These are phyloP conservation scores for Geotrichum klebahnii DNA, from an alignment of 1,139 yeast species.

Conservation along the genomic window DNA sequence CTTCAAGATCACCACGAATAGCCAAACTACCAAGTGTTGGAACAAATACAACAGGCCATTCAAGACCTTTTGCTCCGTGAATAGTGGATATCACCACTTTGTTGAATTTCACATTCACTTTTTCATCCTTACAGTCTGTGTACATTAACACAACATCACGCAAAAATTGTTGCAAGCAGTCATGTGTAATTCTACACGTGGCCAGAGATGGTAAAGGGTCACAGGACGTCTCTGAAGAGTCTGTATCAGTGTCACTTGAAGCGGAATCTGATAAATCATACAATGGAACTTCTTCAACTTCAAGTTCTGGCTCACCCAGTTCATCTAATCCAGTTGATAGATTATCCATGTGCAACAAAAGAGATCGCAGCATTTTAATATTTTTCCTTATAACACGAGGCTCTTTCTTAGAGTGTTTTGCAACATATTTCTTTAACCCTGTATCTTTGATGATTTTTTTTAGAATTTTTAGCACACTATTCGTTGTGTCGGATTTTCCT, in stretches of 20 bases:
- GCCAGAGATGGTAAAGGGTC: too few relatives aligned
- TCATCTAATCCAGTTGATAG: conserved; percentile 3
- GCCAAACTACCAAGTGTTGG: conserved; percentile 63
- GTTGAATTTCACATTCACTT: background rate
- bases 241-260: background rate
- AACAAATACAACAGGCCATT: conserved; percentile 83
- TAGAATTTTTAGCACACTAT: conserved; percentile 4
- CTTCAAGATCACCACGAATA: conserved; percentile 47
- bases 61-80: conserved; percentile 86
- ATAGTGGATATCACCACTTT: conserved; percentile 53
- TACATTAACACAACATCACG: background rate
- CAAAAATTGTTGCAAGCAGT: conserved; percentile 14
- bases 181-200: conserved; percentile 1
- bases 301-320: background rate
- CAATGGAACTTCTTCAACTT: background rate
- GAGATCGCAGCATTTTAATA: conserved; percentile 4
- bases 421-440: background rate
- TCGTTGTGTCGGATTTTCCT: background rate
- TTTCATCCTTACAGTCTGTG: background rate
- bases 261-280: too few relatives aligned
- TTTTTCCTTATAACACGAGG: conserved; percentile 3
- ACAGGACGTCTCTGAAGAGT: background rate
- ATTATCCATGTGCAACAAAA: conserved; percentile 5
- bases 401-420: conserved; percentile 5
- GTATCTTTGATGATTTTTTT: conserved; percentile 7